phyloP scores from a whole-genome alignment of 805 yeast genomes.

The Candida endomychidarum region DNA sequence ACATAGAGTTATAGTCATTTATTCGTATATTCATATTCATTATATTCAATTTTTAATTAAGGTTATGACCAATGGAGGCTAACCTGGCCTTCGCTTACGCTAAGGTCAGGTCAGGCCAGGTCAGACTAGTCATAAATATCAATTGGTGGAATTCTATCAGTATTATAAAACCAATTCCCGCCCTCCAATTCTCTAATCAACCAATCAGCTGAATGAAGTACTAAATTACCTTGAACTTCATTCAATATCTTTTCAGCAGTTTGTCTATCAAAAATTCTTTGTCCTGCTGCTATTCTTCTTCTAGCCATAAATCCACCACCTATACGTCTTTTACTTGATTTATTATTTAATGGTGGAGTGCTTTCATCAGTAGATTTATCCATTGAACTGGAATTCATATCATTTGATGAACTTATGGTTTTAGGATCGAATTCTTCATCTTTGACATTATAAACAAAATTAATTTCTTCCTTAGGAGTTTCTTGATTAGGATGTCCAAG shows the following conservation, averaged over 20 bases:
- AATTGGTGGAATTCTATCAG: conserved; percentile 92
- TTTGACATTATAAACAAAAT: conserved; percentile 3
- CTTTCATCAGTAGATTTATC: background rate
- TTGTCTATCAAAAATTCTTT: conserved; percentile 63
- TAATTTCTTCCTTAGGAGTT: conserved; percentile 1
- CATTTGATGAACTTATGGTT: too few relatives aligned
- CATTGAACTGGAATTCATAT: too few relatives aligned
- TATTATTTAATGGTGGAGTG: background rate
- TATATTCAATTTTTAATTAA: too few relatives aligned
- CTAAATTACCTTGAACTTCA: conserved; percentile 82
- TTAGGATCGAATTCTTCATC: background rate
- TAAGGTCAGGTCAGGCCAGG: too few relatives aligned
- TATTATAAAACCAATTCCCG: conserved; percentile 92
- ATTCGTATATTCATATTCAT: too few relatives aligned
- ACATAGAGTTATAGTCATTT: too few relatives aligned
- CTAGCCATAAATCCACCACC: conserved; percentile 17
- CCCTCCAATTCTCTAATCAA: conserved; percentile 79
- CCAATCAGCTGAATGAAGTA: conserved; percentile 93
- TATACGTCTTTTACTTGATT: conserved; percentile 15
- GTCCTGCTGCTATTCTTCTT: conserved; percentile 39
- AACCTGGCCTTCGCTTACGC: too few relatives aligned
- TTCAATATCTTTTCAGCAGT: conserved; percentile 73
- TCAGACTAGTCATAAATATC: conserved; percentile 84
- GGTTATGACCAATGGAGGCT: too few relatives aligned
- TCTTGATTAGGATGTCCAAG: conserved; percentile 28